Conservation (phyloP, 2,329 filamentous ascomycete species). For the Aspergillus vadensis region DNA sequence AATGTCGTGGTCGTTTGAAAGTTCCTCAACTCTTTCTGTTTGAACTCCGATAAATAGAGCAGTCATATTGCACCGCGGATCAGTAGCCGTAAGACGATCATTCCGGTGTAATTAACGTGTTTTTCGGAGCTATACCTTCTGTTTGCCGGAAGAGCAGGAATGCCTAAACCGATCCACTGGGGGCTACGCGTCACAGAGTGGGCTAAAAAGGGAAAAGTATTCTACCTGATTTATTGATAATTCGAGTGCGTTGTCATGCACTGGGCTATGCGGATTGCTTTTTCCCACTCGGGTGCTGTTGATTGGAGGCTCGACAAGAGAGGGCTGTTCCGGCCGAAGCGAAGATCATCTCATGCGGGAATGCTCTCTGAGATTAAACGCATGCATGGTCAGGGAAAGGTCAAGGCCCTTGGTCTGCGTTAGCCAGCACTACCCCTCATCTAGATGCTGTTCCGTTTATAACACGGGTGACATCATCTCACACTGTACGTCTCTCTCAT, state of each 20-base stretch:
- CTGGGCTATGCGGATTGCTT: neutral
- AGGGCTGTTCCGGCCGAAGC: neutral
- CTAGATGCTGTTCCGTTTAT: neutral
- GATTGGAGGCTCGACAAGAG: neutral
- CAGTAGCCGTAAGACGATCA: neutral
- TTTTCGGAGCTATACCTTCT: neutral
- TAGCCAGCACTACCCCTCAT: constrained; percentile 7
- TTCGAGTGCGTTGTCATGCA: constrained; percentile 9
- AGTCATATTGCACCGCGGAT: neutral
- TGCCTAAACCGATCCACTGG: constrained; percentile 4
- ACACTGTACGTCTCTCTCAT: constrained; percentile 15
- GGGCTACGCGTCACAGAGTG: constrained; percentile 9
- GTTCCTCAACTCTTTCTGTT: neutral
- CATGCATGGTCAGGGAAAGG: neutral
- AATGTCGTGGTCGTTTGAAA: neutral
- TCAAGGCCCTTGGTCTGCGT: neutral
- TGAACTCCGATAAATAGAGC: neutral
- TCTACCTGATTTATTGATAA: neutral
- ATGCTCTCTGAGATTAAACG: constrained; percentile 1
- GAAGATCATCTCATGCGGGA: constrained; percentile 6
- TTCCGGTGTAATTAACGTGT: neutral
- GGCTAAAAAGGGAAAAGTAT: constrained; percentile 2
- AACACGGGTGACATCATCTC: constrained; percentile 2
- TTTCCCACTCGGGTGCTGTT: constrained; percentile 2
- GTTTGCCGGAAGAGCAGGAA: constrained; percentile 4